Base-by-base conservation (phyloP, 805 yeast genomes). In the Cyberlindnera samutprakarnensis region DNA sequence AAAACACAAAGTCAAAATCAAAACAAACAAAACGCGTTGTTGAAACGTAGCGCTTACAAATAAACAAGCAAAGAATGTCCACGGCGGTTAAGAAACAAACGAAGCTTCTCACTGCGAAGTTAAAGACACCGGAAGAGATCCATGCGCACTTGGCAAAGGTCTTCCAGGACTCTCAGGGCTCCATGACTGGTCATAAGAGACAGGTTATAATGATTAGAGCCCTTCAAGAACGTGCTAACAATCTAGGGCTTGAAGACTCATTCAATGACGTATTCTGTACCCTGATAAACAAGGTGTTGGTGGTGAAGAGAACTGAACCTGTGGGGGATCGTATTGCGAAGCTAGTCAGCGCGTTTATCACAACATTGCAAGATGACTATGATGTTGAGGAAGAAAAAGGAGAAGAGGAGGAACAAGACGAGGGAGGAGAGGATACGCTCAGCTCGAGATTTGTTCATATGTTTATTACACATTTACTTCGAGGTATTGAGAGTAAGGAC, bases 301-400 rank as follows among this genome's bases (percentile, higher is more conserved):
- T 79, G 0, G 59, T 81, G 38, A 83, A 79, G 55, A 78, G 75
- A 46, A 70, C 77, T 3, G 90, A 84, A 43, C 57, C 66, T 8
- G 71, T 70, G 11, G 96, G 84, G 4, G 94, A 87, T 49, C 58
- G 88, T 42, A 68, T 84, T 11, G 82, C 83, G 33, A 82, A 79
- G 46, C 69, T 87, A 28, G 59, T 68, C 31, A 77, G 74, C 25
- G 73, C 61, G 35, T 83, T 63, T 61, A 69, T 83, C 14, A 66
- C 70, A 13, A 59, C 72, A 7, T 53, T 77, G 18, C 51, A 49
- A 21, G 35, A 44, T 17, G 49, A 44, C 3, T 56, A 55, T 30
- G 41, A 47, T 4, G 41, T 41, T 1, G 53, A 53, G 23, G 54
- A 48, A 12, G 61, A 57, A 1, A 72, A 65, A 3, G n/a, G n/a